phyloP scores from a whole-genome alignment of 176 grass and related monocot species.

The Carex cristatella region DNA sequence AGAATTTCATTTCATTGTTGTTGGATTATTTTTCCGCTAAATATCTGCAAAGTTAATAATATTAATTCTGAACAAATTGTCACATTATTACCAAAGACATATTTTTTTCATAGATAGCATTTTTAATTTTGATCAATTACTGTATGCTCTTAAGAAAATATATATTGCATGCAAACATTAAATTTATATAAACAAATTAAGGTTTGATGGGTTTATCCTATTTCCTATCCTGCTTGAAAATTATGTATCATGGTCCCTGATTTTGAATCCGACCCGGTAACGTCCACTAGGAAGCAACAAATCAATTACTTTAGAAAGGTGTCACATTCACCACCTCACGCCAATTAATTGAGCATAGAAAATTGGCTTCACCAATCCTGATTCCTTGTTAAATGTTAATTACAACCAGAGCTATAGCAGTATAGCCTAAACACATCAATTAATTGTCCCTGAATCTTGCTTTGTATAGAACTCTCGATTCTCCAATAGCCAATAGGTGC shows the following conservation, averaged over 20 bases:
- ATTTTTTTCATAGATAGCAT: background rate
- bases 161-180: too few relatives aligned
- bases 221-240: background rate
- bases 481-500: background rate
- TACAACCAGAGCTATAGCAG: background rate
- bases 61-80: background rate
- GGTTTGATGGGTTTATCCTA: background rate
- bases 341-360: background rate
- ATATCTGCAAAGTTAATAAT: background rate
- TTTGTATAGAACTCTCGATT: background rate
- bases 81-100: too few relatives aligned
- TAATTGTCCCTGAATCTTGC: background rate
- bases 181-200: background rate
- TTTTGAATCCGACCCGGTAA: background rate
- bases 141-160: too few relatives aligned
- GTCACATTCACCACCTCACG: conserved; percentile 3
- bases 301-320: background rate
- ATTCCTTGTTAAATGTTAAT: background rate
- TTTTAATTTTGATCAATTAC: background rate
- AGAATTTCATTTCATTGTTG: background rate
- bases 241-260: background rate
- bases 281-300: conserved; percentile 1
- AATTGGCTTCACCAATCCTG: background rate
- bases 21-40: background rate
- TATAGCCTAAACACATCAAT: background rate